Conservation (phyloP, 2,329 filamentous ascomycete genomes). For the Diplodia intermedia region DNA sequence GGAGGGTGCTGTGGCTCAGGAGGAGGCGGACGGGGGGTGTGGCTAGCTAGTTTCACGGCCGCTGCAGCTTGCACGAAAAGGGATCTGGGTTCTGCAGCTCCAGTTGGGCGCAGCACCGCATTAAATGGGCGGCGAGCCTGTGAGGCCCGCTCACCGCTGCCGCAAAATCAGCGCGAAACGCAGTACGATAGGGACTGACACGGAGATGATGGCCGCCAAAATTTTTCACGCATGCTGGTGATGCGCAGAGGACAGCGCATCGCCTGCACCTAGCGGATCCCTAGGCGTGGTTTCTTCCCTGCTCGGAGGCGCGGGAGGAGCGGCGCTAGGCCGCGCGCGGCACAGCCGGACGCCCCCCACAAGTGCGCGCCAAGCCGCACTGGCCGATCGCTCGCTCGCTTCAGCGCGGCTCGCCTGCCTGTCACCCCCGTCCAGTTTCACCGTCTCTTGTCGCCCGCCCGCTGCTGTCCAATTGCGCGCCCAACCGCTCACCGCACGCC, state of each 20-base stretch:
- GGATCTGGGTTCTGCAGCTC: conserved; percentile 24
- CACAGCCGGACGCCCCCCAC: conserved; percentile 8
- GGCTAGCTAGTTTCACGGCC: conserved; percentile 25
- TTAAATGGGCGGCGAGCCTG: conserved; percentile 9
- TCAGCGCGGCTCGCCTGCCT: neutral
- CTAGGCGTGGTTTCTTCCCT: neutral
- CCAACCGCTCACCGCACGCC: conserved; percentile 14
- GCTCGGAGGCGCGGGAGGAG: conserved; percentile 15
- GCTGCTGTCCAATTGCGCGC: conserved; percentile 3
- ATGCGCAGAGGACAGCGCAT: conserved; percentile 28
- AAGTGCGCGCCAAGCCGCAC: conserved; percentile 3
- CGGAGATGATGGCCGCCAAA: conserved; percentile 30
- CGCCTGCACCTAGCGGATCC: conserved; percentile 19
- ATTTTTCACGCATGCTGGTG: conserved; percentile 30
- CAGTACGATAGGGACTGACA: conserved; percentile 21
- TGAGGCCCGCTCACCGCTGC: conserved; percentile 16
- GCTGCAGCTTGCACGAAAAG: conserved; percentile 18
- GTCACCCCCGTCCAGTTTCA: conserved; percentile 20
- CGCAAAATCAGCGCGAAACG: neutral
- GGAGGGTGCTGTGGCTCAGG: conserved; percentile 38
- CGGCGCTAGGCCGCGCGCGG: neutral
- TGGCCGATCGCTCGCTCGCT: conserved; percentile 21
- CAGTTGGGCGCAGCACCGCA: conserved; percentile 17
- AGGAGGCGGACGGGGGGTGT: neutral
- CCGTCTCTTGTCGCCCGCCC: conserved; percentile 24